phyloP scores from a whole-genome alignment of 768 basidiomycete genomes.

The Ramaria sp. region DNA sequence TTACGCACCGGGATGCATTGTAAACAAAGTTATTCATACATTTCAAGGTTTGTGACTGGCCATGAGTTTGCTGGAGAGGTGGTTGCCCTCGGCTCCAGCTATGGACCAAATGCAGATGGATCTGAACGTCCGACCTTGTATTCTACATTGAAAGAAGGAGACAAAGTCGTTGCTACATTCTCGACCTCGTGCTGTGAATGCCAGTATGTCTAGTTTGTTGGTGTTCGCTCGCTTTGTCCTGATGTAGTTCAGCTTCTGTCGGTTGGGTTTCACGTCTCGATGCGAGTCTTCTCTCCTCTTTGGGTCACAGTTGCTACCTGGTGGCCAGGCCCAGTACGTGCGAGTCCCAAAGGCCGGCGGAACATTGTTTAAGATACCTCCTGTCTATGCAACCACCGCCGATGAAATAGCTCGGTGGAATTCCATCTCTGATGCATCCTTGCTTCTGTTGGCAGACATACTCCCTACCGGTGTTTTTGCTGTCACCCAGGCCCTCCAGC shows the following conservation, averaged over 20 bases:
- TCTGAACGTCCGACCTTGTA: conserved; percentile 52
- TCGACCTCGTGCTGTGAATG: conserved; percentile 80
- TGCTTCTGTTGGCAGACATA: conserved; percentile 68
- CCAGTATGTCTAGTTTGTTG: conserved; percentile 40
- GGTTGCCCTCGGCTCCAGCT: conserved; percentile 53
- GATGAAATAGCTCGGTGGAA: conserved; percentile 4
- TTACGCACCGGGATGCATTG: neutral
- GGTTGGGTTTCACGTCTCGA: conserved; percentile 61
- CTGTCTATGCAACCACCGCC: neutral
- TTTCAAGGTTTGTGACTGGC: conserved; percentile 48
- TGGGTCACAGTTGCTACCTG: conserved; percentile 54
- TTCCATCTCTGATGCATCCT: conserved; percentile 47
- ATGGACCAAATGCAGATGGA: conserved; percentile 23
- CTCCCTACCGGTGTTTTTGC: conserved; percentile 75
- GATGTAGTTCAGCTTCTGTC: conserved; percentile 43
- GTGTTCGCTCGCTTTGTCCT: neutral
- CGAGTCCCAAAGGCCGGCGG: conserved; percentile 75
- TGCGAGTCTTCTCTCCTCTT: conserved; percentile 54
- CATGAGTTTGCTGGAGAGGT: conserved; percentile 76
- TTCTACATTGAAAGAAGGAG: conserved; percentile 52
- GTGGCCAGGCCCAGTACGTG: conserved; percentile 73
- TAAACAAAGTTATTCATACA: conserved; percentile 1
- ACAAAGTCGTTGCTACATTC: conserved; percentile 74
- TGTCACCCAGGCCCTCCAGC: conserved; percentile 57
- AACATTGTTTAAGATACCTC: conserved; percentile 43